These are phyloP conservation scores for Lactifluus volemus DNA, from an alignment of 768 basidiomycete genomes.

Conservation along the genomic window DNA sequence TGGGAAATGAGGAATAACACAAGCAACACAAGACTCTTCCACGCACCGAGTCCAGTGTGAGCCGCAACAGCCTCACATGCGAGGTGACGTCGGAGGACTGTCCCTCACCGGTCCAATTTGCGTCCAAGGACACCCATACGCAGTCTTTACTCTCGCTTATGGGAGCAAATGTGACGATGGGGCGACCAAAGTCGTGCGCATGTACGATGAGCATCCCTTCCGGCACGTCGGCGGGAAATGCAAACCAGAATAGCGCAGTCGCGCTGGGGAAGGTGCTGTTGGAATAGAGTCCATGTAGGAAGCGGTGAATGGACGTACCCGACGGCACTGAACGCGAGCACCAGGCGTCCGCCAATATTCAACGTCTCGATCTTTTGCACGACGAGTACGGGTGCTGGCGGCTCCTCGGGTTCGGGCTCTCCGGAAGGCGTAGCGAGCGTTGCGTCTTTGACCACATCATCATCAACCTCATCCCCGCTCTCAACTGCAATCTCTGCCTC, in stretches of 20 bases:
- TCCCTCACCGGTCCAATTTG: constrained; percentile 27
- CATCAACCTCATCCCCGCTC: constrained; percentile 23
- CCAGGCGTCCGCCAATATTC: constrained; percentile 26
- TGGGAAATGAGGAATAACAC: background rate
- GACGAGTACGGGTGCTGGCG: constrained; percentile 2
- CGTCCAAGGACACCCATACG: constrained; percentile 45
- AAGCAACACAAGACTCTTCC: background rate
- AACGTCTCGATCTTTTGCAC: constrained; percentile 25
- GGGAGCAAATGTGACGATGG: constrained; percentile 51
- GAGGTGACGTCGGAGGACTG: background rate
- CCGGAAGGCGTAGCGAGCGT: background rate
- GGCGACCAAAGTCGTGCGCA: constrained; percentile 43
- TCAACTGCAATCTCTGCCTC: constrained; percentile 18
- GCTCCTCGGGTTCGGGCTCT: background rate
- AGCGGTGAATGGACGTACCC: constrained; percentile 43
- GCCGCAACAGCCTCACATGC: constrained; percentile 2
- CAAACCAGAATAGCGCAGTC: constrained; percentile 55
- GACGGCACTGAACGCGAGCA: constrained; percentile 58
- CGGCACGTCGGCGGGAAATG: constrained; percentile 13
- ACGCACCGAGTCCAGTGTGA: constrained; percentile 33
- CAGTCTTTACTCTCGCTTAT: constrained; percentile 25
- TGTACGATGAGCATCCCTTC: constrained; percentile 12
- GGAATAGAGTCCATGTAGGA: background rate
- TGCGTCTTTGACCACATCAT: background rate
- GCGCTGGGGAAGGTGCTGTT: constrained; percentile 35